Evolutionary conservation across 2,329 filamentous ascomycete genomes (phyloP).

Genomic region (Neonectria ditissima): DNA sequence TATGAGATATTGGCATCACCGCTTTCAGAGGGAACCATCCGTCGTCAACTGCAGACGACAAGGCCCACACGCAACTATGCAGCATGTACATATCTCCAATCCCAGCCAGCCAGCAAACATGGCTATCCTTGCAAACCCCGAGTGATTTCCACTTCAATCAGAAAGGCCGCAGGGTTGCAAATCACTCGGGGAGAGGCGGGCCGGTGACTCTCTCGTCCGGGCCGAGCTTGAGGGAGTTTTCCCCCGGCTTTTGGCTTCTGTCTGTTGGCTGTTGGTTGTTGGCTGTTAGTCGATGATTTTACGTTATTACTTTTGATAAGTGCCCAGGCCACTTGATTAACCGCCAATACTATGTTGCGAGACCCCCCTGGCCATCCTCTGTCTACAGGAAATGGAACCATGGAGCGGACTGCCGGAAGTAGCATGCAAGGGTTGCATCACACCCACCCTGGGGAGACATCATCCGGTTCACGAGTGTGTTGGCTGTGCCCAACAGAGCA

Average conservation of each 20-base stretch:
- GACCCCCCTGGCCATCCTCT: neutral
- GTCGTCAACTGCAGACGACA: neutral
- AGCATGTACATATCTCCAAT: neutral
- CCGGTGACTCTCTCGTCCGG: neutral
- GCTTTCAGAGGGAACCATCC: neutral
- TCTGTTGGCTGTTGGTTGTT: neutral
- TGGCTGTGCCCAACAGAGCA: neutral
- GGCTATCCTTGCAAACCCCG: neutral
- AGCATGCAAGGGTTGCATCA: neutral
- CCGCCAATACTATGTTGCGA: neutral
- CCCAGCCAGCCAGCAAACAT: neutral
- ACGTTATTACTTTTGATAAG: neutral
- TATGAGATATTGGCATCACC: neutral
- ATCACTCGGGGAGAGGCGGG: neutral
- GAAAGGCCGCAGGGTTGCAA: neutral
- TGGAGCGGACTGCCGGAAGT: neutral
- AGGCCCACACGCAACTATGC: neutral
- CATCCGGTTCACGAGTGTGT: neutral
- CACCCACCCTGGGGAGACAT: neutral
- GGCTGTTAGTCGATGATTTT: neutral
- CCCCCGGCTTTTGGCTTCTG: neutral
- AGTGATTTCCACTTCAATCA: neutral
- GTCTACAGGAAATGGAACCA: neutral
- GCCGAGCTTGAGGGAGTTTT: neutral
- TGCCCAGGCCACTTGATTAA: neutral